These are phyloP conservation scores for Naganishia vaughanmartiniae DNA, from an alignment of 768 basidiomycete species.

Conservation along the genomic window DNA sequence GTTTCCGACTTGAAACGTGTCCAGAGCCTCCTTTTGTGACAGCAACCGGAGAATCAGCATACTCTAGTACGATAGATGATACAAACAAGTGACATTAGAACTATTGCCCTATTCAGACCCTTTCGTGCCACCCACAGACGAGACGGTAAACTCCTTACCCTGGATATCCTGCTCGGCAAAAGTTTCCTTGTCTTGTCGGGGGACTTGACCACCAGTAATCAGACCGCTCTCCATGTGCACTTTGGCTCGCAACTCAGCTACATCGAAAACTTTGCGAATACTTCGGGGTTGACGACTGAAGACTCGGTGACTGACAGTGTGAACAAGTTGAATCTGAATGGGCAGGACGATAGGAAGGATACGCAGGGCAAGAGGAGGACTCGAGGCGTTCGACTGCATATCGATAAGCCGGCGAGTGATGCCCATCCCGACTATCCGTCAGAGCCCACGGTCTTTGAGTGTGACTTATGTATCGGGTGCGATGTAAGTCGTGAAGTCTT, in stretches of 20 bases:
- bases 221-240: constrained; percentile 93
- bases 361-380: constrained; percentile 4
- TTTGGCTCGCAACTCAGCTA: background rate
- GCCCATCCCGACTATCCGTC: constrained; percentile 18
- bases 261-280: constrained; percentile 16
- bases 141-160: too few species aligned
- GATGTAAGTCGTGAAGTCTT: constrained; percentile 23
- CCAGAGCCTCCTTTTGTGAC: too few species aligned
- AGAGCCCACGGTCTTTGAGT: constrained; percentile 14
- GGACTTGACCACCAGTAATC: constrained; percentile 84
- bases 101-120: too few species aligned
- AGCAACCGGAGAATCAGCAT: too few species aligned
- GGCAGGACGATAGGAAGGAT: too few species aligned
- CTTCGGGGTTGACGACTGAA: background rate
- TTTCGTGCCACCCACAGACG: too few species aligned
- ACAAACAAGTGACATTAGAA: too few species aligned
- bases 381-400: constrained; percentile 1
- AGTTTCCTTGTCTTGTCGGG: constrained; percentile 10
- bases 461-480: constrained; percentile 16
- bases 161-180: constrained; percentile 14
- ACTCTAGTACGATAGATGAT: too few species aligned
- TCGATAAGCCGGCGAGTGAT: constrained; percentile 9
- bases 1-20: too few species aligned
- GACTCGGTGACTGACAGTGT: too few species aligned
- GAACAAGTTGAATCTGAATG: too few species aligned